Evolutionary conservation across 108 stramenopile genomes (phyloP).

Genomic region (Pseudonitzschia multistriata): DNA sequence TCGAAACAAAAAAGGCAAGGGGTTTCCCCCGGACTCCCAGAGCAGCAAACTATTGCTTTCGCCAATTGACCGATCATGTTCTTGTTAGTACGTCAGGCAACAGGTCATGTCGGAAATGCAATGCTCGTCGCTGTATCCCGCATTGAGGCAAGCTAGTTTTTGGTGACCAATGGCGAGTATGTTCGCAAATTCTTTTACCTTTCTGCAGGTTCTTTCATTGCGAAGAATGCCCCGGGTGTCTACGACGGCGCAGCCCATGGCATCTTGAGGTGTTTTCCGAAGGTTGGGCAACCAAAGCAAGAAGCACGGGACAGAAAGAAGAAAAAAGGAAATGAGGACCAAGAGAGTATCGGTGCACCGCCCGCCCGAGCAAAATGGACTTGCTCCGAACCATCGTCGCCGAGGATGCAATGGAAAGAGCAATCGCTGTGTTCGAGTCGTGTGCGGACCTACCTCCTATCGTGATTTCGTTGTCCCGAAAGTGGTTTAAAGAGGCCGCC

Average conservation of each 20-base stretch:
- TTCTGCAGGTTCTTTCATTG: conserved; percentile 5
- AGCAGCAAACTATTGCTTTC: no score
- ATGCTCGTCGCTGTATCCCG: conserved; percentile 4
- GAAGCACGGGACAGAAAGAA: not conserved
- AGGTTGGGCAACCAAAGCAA: not conserved
- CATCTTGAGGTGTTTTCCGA: not conserved
- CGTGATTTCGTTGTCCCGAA: not conserved
- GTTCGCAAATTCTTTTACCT: conserved; percentile 11
- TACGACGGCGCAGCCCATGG: not conserved
- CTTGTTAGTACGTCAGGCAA: conserved; percentile 3
- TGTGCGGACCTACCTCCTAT: not conserved
- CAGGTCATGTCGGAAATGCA: conserved; percentile 5
- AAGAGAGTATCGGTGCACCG: no score
- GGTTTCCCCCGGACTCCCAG: no score
- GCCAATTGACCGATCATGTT: no score
- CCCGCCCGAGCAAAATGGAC: no score
- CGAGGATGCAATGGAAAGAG: no score
- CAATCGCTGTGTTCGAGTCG: not conserved
- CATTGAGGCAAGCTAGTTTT: conserved; percentile 9
- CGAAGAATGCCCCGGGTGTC: not conserved
- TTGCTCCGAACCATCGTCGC: no score
- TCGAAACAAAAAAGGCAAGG: no score
- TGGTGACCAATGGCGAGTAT: conserved; percentile 13
- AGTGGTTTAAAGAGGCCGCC: not conserved
- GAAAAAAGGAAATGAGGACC: not conserved